A percentile compares a stretch with the other conserved stretches of the same genome.
phyloP scores from a whole-genome alignment of 306 rosid species.

The Macrotyloma uniflorum region DNA sequence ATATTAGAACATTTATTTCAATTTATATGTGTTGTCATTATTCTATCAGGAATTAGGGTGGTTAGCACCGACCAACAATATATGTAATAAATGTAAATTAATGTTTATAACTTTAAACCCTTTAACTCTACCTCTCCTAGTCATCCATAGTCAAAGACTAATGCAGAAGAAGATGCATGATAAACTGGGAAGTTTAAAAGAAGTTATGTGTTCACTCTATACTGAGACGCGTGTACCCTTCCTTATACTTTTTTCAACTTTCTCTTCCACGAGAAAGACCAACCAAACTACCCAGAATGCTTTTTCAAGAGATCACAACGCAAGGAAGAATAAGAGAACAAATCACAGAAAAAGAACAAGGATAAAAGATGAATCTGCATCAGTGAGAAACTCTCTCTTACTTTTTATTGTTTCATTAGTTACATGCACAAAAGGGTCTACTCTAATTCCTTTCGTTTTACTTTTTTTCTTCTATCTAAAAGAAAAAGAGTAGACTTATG shows the following conservation, averaged over 20 bases:
- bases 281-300: background rate
- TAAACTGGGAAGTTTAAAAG: background rate
- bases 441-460: background rate
- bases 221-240: background rate
- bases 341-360: background rate
- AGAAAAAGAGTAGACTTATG: background rate
- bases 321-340: background rate
- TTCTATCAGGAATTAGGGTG: background rate
- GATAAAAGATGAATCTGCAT: background rate
- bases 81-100: background rate
- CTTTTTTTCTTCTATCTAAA: background rate
- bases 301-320: background rate
- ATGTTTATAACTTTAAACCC: slow-evolving; percentile 1
- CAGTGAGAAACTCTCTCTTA: background rate
- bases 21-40: background rate
- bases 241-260: background rate
- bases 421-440: background rate
- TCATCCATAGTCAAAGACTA: slow-evolving; percentile 13
- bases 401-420: background rate
- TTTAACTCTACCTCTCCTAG: background rate
- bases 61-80: background rate
- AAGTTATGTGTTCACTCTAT: background rate
- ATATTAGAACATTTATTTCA: slow-evolving; percentile 13
- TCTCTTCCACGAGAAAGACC: background rate
- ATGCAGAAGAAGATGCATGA: background rate